Evolutionary conservation across 1,284 basidiomycete genomes (phyloP), one percentile per base, ranked within the genome.

Genomic region (Neotropicomus parvogracilis): DNA sequence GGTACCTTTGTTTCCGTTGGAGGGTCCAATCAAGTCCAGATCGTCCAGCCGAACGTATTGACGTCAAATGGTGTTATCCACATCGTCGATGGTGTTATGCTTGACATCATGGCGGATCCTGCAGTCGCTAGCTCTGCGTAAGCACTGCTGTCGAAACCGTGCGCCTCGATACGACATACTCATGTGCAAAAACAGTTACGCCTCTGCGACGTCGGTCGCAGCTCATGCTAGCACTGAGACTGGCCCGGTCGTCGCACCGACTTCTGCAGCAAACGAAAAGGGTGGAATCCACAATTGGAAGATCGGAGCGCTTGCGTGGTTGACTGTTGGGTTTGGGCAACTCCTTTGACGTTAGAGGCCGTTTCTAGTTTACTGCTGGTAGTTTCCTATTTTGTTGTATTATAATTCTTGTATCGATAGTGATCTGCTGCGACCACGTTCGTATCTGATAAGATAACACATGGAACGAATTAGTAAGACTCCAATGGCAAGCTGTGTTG

Each of bases 21-120:
- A 24, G 76, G 76, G 38, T 54, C 55, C 32, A 68, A 75, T 9
- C 76, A 75, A 14, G 84, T 83, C 9, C 67, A 67, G 54, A 81
- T 91, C 58, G 61, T 85, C 20, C 70, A 73, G 45, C 68, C 79
- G 20, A 85, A 91, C 62, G 72, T 89, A 8, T 71, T 91, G 55
- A 66, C 80, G 21, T 63, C 73, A 26, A 90, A 90, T 57, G 88
- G 88, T 49, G 88, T 91, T 20, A 60, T 88, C 7, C 85, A 91
- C 63, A 65, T 86, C 42, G 79, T 90, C 53, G 77, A 88, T 62
- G 56, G 64, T 3, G 81, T 88, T 11, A 71, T 90, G 39, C 50
- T 81, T 40, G 78, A 85, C 65, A 73, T 75, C 4, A 62, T 70
- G 13, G 63, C 60, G 13, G 70, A 88, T 64, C 45, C 73, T 3